Evolutionary conservation across 2,329 filamentous ascomycete genomes (phyloP), one percentile per base, ranked within the genome.

Genomic region (Colletotrichum magnum): DNA sequence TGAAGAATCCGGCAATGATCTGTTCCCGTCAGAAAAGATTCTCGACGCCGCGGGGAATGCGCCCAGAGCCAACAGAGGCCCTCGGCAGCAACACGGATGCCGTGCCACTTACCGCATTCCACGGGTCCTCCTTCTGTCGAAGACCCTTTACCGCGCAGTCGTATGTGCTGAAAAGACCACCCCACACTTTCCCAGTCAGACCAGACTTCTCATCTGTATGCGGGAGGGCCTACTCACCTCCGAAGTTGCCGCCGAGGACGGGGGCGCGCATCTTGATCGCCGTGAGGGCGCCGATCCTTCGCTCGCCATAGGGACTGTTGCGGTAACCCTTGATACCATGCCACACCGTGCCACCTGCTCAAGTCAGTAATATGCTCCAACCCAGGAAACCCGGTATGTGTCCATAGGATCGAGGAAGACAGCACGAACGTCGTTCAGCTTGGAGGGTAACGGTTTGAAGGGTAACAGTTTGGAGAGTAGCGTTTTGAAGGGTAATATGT

Each of bases 251-350:
- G 78, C 96, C 96, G 56, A 98, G 89, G 41, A 98, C 95, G 2
- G 96, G 96, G 50, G 96, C 96, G 79, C 96, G 93, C 79, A 96
- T 95, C 88, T 99, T 99, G 84, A 99, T 94, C 70, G 96, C 96
- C 76, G 95, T 98, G 83, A 99, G 88, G 75, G 96, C 94, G 80
- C 96, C 96, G 86, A 98, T 95, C 81, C 95, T 89, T 80, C 96
- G 90, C 86, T 99, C 96, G 80, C 96, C 96, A 81, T 97, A 94
- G 45, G 93, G 93, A 68, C 91, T 93, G 84, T 94, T 97, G 79
- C 94, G 87, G 84, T 94, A 96, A 69, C 95, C 96, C 85, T 99
- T 99, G 73, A 98, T 93, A 76, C 95, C 95, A 84, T 98, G 95
- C 95, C 95, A 98, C 80, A 98, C 92, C 77, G 93, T 92, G 77